Evolutionary conservation across 768 basidiomycete species (phyloP).

Genomic region (Amanita jacksonii): DNA sequence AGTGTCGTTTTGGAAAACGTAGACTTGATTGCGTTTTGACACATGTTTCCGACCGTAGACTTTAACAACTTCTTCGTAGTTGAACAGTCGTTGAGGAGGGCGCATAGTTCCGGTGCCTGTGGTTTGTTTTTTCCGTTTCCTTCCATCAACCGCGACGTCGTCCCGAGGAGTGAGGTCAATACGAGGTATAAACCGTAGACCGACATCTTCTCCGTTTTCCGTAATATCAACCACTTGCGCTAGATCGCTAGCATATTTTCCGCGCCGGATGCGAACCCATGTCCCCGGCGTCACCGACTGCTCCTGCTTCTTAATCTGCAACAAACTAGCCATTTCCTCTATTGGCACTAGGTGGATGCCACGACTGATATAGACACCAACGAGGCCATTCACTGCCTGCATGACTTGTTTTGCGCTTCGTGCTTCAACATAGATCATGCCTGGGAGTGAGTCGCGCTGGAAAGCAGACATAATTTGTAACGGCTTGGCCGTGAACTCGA

Average conservation of each 20-base stretch:
- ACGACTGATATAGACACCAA: conserved; percentile 82
- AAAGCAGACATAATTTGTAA: conserved; percentile 90
- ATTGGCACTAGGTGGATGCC: conserved; percentile 85
- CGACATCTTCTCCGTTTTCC: conserved; percentile 88
- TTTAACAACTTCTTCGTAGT: conserved; percentile 84
- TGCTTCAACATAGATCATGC: conserved; percentile 96
- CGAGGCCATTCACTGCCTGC: conserved; percentile 80
- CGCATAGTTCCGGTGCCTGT: conserved; percentile 50
- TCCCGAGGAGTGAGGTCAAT: conserved; percentile 93
- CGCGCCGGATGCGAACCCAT: conserved; percentile 93
- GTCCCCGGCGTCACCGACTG: conserved; percentile 73
- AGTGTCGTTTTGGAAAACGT: conserved; percentile 87
- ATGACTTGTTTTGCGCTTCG: conserved; percentile 78
- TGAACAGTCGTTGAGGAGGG: conserved; percentile 89
- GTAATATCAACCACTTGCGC: conserved; percentile 93
- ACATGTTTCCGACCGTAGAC: conserved; percentile 76
- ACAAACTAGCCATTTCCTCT: conserved; percentile 93
- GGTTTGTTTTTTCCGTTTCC: conserved; percentile 69
- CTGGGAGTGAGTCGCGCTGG: conserved; percentile 89
- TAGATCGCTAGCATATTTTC: conserved; percentile 89
- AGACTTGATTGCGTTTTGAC: conserved; percentile 62
- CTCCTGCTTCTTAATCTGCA: conserved; percentile 95
- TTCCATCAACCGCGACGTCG: conserved; percentile 50
- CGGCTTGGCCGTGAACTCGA: conserved; percentile 68
- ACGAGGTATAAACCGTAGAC: conserved; percentile 91